Percentiles rank a stretch among this genome's conserved stretches.
Conservation (phyloP, 345 rosid species). For the Hypericum perforatum region DNA sequence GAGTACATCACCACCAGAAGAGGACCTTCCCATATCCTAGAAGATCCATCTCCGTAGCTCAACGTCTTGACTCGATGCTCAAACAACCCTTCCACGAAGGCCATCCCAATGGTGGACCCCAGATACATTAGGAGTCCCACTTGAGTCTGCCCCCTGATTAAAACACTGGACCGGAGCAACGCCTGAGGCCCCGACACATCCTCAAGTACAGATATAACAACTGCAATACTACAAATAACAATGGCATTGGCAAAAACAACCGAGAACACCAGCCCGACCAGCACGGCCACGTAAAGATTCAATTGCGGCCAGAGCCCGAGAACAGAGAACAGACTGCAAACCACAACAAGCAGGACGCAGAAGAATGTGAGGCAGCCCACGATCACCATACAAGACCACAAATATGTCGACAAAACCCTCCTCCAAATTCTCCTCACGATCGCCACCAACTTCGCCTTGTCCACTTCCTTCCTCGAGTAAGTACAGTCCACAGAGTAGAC, state of each 20-base stretch:
- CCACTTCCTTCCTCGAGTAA: slow-evolving; percentile 46
- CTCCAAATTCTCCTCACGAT: slow-evolving; percentile 53
- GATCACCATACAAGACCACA: slow-evolving; percentile 54
- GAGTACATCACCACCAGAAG: slow-evolving; percentile 78
- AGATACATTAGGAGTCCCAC: slow-evolving; percentile 77
- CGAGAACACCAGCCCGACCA: slow-evolving; percentile 56
- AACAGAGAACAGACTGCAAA: slow-evolving; percentile 44
- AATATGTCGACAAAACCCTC: slow-evolving; percentile 50
- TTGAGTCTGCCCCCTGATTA: slow-evolving; percentile 83
- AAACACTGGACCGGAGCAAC: slow-evolving; percentile 45
- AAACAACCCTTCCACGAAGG: slow-evolving; percentile 76
- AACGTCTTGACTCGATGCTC: slow-evolving; percentile 80
- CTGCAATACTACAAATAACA: slow-evolving; percentile 59
- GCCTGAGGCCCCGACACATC: slow-evolving; percentile 78
- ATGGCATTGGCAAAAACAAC: slow-evolving; percentile 71
- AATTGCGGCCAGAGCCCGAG: slow-evolving; percentile 48
- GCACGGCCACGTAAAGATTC: slow-evolving; percentile 42
- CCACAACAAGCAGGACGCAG: slow-evolving; percentile 46
- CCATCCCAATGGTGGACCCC: slow-evolving; percentile 71
- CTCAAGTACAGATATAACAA: slow-evolving; percentile 68
- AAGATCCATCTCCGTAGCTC: slow-evolving; percentile 89
- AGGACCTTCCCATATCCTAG: slow-evolving; percentile 93
- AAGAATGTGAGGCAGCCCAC: slow-evolving; percentile 56
- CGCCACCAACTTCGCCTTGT: slow-evolving; percentile 35
- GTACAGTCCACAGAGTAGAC: slow-evolving; percentile 81